phyloP scores from a whole-genome alignment of 2,329 filamentous ascomycete species.

The Davidsoniella eucalypti region DNA sequence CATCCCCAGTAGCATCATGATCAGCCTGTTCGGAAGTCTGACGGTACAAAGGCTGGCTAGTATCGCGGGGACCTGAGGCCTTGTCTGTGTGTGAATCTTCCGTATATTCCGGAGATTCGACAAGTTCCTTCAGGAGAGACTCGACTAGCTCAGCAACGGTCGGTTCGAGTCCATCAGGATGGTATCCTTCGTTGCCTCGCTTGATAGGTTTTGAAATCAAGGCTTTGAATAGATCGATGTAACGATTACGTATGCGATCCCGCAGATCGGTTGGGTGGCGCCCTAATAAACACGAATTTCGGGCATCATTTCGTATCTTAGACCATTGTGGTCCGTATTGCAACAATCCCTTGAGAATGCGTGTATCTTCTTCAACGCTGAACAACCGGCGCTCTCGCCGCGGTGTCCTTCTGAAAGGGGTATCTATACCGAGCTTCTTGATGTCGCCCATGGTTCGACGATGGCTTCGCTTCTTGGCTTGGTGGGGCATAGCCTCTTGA shows the following conservation, averaged over 20 bases:
- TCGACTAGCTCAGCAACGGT: conserved; percentile 33
- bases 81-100: too few relatives aligned
- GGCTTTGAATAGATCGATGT: conserved; percentile 29
- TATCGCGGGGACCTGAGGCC: too few relatives aligned
- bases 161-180: conserved; percentile 32
- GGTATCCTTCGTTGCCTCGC: conserved; percentile 16
- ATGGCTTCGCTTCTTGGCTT: conserved; percentile 35
- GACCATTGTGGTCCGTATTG: conserved; percentile 48
- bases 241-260: conserved; percentile 48
- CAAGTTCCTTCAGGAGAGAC: conserved; percentile 27
- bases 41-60: too few relatives aligned
- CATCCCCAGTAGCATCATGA: too few relatives aligned
- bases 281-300: conserved; percentile 35
- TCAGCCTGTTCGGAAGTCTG: too few relatives aligned
- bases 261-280: conserved; percentile 47
- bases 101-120: conserved; percentile 9
- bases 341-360: conserved; percentile 43
- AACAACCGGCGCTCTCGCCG: conserved; percentile 44
- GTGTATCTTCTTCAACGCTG: conserved; percentile 43
- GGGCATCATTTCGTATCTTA: conserved; percentile 43
- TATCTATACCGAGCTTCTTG: conserved; percentile 40
- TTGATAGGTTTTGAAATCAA: conserved; percentile 3
- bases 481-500: conserved; percentile 18
- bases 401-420: conserved; percentile 44
- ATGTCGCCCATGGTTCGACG: conserved; percentile 40